phyloP scores from a whole-genome alignment of 2,329 filamentous ascomycete genomes.

The Alternaria sp. region DNA sequence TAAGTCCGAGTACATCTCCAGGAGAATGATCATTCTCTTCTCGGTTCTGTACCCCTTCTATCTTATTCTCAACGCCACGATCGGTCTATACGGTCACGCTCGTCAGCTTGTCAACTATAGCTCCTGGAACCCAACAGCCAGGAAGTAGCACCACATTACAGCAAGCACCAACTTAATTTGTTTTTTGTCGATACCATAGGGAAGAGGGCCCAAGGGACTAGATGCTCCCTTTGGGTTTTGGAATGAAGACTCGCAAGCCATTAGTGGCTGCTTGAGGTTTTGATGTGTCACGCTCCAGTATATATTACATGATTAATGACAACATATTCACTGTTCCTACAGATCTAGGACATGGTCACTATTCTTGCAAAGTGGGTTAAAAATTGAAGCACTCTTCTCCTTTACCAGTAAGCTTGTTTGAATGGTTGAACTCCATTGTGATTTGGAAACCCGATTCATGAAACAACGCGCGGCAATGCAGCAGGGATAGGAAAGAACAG shows the following conservation, averaged over 20 bases:
- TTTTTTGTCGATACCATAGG: conserved; percentile 2
- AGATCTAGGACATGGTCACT: not conserved
- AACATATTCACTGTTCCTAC: conserved; percentile 1
- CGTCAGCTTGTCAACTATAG: conserved; percentile 58
- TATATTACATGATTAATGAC: conserved; percentile 1
- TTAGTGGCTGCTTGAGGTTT: not conserved
- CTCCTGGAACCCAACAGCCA: conserved; percentile 59
- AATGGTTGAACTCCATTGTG: not conserved
- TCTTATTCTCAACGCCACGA: conserved; percentile 55
- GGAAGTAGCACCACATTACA: conserved; percentile 32
- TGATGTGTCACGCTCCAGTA: conserved; percentile 1
- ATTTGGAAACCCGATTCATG: not conserved
- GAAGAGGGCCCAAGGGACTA: not conserved
- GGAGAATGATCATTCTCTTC: conserved; percentile 55
- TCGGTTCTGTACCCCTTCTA: conserved; percentile 57
- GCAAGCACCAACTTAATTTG: not conserved
- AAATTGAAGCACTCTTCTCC: not conserved
- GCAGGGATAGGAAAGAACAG: not conserved
- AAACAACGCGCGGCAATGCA: conserved; percentile 1
- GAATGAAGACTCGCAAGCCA: conserved; percentile 2
- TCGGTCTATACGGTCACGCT: conserved; percentile 59
- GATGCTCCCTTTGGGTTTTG: not conserved
- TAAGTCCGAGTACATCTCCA: conserved; percentile 57
- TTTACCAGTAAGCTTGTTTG: conserved; percentile 1
- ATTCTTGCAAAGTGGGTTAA: not conserved